Conservation (phyloP, 2,329 filamentous ascomycete species). For the Cryphonectria nitschkei region DNA sequence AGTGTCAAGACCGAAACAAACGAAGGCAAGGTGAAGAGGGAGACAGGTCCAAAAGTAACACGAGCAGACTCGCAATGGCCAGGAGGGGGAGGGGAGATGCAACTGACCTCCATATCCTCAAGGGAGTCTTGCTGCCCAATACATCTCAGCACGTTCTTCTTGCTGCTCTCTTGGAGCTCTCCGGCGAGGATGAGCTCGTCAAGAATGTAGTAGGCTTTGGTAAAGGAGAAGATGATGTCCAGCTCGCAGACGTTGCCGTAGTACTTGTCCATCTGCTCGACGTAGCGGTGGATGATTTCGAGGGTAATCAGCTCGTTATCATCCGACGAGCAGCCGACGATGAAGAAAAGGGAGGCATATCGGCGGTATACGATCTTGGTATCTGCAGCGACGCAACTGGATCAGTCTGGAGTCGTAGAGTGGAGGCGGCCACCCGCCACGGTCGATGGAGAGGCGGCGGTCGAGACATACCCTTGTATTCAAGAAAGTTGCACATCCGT, state of each 20-base stretch:
- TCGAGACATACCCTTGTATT: conserved; percentile 82
- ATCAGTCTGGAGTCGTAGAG: conserved; percentile 16
- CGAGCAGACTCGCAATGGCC: neutral
- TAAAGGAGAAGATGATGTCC: conserved; percentile 99
- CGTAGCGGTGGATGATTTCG: conserved; percentile 98
- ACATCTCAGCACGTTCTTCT: conserved; percentile 96
- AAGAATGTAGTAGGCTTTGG: conserved; percentile 98
- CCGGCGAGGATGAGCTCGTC: conserved; percentile 94
- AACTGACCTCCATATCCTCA: conserved; percentile 98
- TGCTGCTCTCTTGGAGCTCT: conserved; percentile 98
- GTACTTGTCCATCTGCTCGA: conserved; percentile 99
- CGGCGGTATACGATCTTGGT: conserved; percentile 98
- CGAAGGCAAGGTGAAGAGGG: neutral
- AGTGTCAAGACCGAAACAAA: no score
- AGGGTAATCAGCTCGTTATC: conserved; percentile 98
- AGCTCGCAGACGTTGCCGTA: conserved; percentile 99
- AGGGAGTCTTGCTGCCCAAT: conserved; percentile 97
- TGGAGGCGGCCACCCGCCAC: neutral
- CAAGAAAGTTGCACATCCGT: conserved; percentile 99
- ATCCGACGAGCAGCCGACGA: conserved; percentile 93
- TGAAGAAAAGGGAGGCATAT: conserved; percentile 99
- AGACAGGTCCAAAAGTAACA: conserved; percentile 2
- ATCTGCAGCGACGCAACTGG: conserved; percentile 58
- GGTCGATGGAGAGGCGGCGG: conserved; percentile 1
- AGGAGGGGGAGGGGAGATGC: neutral